phyloP scores from a whole-genome alignment of 2,329 filamentous ascomycete genomes.

The Cladophialophora immunda region DNA sequence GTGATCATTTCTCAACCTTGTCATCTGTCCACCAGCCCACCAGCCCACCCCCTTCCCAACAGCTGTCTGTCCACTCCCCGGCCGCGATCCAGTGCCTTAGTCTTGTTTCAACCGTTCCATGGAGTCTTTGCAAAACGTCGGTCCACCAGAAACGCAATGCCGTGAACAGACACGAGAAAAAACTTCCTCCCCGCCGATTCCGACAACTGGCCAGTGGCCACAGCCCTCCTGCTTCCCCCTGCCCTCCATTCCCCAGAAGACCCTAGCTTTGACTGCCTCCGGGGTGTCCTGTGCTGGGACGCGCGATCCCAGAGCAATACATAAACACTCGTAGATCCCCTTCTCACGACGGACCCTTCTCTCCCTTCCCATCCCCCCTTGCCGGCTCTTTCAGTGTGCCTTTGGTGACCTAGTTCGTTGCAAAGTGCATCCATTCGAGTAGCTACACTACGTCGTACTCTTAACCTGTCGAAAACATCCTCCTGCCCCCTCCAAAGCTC shows the following conservation, averaged over 20 bases:
- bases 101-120: slow-evolving; percentile 16
- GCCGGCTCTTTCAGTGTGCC: not conserved
- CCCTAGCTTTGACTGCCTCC: slow-evolving; percentile 5
- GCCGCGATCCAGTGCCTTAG: slow-evolving; percentile 11
- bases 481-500: not conserved
- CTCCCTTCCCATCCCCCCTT: not conserved
- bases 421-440: not conserved
- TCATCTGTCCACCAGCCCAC: slow-evolving; percentile 17
- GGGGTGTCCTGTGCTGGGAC: not conserved
- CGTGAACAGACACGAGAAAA: slow-evolving; percentile 5
- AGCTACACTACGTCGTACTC: not conserved
- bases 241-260: slow-evolving; percentile 14
- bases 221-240: not conserved
- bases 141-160: slow-evolving; percentile 18
- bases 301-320: slow-evolving; percentile 17
- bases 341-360: not conserved
- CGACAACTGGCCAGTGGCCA: slow-evolving; percentile 5
- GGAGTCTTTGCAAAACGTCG: not conserved
- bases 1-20: slow-evolving; percentile 18
- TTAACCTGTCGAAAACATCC: not conserved
- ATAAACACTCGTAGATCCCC: slow-evolving; percentile 27
- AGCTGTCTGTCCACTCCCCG: slow-evolving; percentile 22
- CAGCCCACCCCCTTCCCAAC: slow-evolving; percentile 4
- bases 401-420: slow-evolving; percentile 1
- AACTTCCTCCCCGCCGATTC: slow-evolving; percentile 24